phyloP scores from a whole-genome alignment of 1,139 yeast species.

The Casaregolazyma lundiana region DNA sequence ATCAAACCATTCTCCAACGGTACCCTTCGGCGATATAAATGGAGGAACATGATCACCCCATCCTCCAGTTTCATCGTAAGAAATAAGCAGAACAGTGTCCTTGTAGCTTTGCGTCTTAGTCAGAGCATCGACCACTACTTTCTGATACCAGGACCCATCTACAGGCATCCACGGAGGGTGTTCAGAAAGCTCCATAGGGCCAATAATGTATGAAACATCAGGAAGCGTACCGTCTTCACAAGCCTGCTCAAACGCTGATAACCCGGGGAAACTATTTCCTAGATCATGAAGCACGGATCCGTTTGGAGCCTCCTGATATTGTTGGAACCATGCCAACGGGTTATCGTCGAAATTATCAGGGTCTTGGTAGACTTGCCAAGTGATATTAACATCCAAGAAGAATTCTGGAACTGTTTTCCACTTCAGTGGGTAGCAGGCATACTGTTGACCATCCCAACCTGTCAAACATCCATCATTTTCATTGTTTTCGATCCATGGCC shows the following conservation, averaged over 20 bases:
- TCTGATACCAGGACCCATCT: slow-evolving; percentile 22
- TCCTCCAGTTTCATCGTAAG: slow-evolving; percentile 27
- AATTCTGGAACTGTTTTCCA: slow-evolving; percentile 26
- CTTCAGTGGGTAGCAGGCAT: slow-evolving; percentile 22
- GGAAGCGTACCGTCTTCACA: slow-evolving; percentile 24
- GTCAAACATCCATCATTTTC: slow-evolving; percentile 20
- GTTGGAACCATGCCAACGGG: slow-evolving; percentile 22
- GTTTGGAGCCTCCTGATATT: slow-evolving; percentile 16
- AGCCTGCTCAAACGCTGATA: slow-evolving; percentile 16
- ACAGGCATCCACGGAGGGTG: slow-evolving; percentile 23
- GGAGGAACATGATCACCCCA: slow-evolving; percentile 26
- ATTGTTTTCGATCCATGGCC: slow-evolving; percentile 26
- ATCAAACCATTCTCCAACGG: slow-evolving; percentile 19
- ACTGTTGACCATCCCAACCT: slow-evolving; percentile 2
- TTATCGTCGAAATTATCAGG: slow-evolving; percentile 23
- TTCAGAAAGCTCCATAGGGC: slow-evolving; percentile 22
- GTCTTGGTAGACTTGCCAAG: slow-evolving; percentile 26
- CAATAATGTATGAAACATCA: slow-evolving; percentile 22
- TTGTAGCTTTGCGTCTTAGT: slow-evolving; percentile 18
- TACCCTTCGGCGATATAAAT: slow-evolving; percentile 17
- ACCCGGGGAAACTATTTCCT: slow-evolving; percentile 18
- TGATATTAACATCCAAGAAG: slow-evolving; percentile 19
- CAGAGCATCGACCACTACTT: slow-evolving; percentile 20
- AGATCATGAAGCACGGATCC: slow-evolving; percentile 16
- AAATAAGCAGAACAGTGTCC: slow-evolving; percentile 20